These are phyloP conservation scores for Saturnispora ahearnii DNA, from an alignment of 805 yeast species.

Conservation along the genomic window DNA sequence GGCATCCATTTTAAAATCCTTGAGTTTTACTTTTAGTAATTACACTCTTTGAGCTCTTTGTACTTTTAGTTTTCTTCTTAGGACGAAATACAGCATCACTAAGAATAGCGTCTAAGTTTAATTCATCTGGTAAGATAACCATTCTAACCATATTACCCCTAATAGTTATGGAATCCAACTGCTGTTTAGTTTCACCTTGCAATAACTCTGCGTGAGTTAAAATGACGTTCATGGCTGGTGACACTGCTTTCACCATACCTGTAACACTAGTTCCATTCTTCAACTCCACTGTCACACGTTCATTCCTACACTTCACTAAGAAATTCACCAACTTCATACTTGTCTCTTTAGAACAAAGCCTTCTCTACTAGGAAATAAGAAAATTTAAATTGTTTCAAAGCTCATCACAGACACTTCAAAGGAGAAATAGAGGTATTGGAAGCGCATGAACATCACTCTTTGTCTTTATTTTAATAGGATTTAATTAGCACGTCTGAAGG, in stretches of 20 bases:
- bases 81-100: constrained; percentile 39
- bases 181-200: constrained; percentile 29
- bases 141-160: constrained; percentile 86
- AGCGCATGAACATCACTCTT: too few relatives aligned
- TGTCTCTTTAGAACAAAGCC: background rate
- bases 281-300: constrained; percentile 82
- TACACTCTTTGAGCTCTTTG: constrained; percentile 16
- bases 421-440: background rate
- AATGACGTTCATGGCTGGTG: constrained; percentile 87
- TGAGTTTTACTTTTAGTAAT: constrained; percentile 14
- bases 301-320: constrained; percentile 75
- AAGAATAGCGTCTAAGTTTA: constrained; percentile 59
- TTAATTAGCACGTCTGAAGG: too few relatives aligned
- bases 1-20: constrained; percentile 6
- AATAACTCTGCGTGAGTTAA: constrained; percentile 75
- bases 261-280: constrained; percentile 83
- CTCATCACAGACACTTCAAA: background rate
- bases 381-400: background rate
- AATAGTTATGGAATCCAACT: constrained; percentile 67
- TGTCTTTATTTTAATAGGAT: too few relatives aligned
- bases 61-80: constrained; percentile 26
- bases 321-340: constrained; percentile 63
- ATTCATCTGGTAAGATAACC: constrained; percentile 74
- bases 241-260: constrained; percentile 76
- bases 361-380: too few relatives aligned